Conservation (phyloP, 169 alveolate species). For the Sarcocystis neurona region DNA sequence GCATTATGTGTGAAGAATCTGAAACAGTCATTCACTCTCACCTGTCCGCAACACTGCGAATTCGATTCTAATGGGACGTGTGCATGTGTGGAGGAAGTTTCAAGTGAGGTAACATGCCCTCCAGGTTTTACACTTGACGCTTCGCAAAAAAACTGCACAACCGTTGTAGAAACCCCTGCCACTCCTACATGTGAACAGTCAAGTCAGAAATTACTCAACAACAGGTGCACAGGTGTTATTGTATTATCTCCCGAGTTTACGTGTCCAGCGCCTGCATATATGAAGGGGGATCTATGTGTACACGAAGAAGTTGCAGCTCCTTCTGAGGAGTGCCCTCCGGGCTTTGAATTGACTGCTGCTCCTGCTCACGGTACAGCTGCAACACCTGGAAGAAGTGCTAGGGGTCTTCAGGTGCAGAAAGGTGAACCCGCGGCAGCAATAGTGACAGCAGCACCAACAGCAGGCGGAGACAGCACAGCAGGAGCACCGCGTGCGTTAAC, state of each 20-base stretch:
- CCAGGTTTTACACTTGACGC: slow-evolving; percentile 2
- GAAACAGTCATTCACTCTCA: slow-evolving; percentile 3
- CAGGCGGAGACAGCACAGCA: too few relatives aligned
- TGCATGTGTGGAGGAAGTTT: not conserved
- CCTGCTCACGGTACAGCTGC: not conserved
- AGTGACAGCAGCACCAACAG: too few relatives aligned
- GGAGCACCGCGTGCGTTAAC: too few relatives aligned
- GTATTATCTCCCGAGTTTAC: not conserved
- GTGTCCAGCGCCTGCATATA: slow-evolving; percentile 10
- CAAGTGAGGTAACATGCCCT: slow-evolving; percentile 1
- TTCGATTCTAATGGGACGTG: slow-evolving; percentile 26
- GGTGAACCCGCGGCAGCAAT: too few relatives aligned
- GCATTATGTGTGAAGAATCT: slow-evolving; percentile 21
- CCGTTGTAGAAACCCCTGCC: not conserved
- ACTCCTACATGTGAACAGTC: too few relatives aligned
- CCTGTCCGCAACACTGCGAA: slow-evolving; percentile 34
- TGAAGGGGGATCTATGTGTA: slow-evolving; percentile 7
- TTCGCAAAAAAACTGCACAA: not conserved
- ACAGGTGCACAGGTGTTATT: slow-evolving; percentile 2
- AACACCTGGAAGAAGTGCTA: not conserved
- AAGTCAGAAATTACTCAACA: not conserved
- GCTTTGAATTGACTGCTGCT: not conserved
- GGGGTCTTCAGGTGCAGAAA: too few relatives aligned
- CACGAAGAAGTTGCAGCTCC: slow-evolving; percentile 16
- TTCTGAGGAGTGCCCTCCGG: slow-evolving; percentile 7